Evolutionary conservation across 306 rosid species (phyloP).

Genomic region (Leucaena leucocephala): DNA sequence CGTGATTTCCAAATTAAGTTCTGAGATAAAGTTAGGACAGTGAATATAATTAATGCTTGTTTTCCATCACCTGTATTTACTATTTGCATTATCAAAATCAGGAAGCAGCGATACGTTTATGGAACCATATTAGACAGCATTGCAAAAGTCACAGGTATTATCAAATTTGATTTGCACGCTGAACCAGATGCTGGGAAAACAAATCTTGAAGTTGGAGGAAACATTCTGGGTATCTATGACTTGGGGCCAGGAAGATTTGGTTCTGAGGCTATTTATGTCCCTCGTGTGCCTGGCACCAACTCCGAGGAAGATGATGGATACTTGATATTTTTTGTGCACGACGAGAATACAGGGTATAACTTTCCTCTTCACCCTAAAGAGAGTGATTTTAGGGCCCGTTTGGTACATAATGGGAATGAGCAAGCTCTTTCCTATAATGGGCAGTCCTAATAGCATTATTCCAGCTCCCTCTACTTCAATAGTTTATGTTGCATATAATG

Average conservation of each 20-base stretch:
- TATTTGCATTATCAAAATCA: conserved; percentile 36
- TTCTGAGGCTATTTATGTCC: conserved; percentile 88
- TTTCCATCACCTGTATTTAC: conserved; percentile 23
- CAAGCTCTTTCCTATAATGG: neutral
- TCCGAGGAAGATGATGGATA: conserved; percentile 98
- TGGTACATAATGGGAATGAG: neutral
- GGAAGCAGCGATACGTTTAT: conserved; percentile 79
- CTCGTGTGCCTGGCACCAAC: conserved; percentile 61
- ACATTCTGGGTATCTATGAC: conserved; percentile 74
- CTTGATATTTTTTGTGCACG: conserved; percentile 81
- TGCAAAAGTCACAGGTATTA: conserved; percentile 72
- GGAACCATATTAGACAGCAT: conserved; percentile 78
- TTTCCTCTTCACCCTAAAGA: conserved; percentile 16
- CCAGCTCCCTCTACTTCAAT: neutral
- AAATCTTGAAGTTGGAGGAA: conserved; percentile 81
- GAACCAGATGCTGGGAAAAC: conserved; percentile 66
- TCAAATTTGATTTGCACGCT: conserved; percentile 84
- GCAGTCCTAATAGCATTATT: neutral
- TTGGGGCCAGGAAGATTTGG: conserved; percentile 84
- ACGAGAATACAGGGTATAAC: conserved; percentile 73
- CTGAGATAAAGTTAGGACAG: neutral
- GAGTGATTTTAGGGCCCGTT: neutral
- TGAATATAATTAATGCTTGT: neutral
- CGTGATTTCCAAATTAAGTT: neutral
- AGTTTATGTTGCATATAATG: conserved; percentile 8